Base-by-base conservation (phyloP, 1,284 basidiomycete genomes). In the Trametes pubescens region DNA sequence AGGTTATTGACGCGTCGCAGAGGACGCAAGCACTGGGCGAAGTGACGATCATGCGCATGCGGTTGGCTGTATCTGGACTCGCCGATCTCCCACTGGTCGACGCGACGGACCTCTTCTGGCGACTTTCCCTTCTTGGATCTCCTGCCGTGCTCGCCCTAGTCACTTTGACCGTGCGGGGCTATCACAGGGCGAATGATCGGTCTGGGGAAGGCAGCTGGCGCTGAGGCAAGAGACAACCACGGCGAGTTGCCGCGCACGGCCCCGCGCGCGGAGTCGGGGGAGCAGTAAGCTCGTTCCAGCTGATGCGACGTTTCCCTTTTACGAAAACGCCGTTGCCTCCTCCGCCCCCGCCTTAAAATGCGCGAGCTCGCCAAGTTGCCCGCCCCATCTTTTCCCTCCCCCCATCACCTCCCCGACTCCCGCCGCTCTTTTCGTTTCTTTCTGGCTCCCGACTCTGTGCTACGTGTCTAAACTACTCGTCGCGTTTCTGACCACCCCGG, bases 241-340 rank as follows among this genome's bases (percentile, higher is more conserved):
- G 58, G 49, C 52, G 34, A 48, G 34, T 21, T 52, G 46, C 65
- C 46, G 54, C 49, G 65, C 56, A 40, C 47, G 18, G 29, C 40
- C 32, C 48, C 51, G 54, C 54, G 40, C 21, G 51, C 62, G 56
- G 65, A n/a, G 56, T 53, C 47, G 52, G 37, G 59, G 59, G 56
- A 59, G 53, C 59, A 37, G 44, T 51, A 38, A 24, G 56, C 56
- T 59, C 43, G 34, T 51, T 40, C 47, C 47, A 40, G 48, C 52
- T 59, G 66, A 64, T 63, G 66, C 60, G 60, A 35, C 57, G 51
- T 38, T 59, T 62, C 47, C 51, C 60, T 55, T 61, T 62, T 60
- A 65, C 61, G 65, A 60, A 44, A 59, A 52, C 46, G 52, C 58
- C 65, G 58, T 57, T 51, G 56, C 47, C 61, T 59, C 48, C 18